Conservation (phyloP, 306 rosid genomes). For the Rosa persica region DNA sequence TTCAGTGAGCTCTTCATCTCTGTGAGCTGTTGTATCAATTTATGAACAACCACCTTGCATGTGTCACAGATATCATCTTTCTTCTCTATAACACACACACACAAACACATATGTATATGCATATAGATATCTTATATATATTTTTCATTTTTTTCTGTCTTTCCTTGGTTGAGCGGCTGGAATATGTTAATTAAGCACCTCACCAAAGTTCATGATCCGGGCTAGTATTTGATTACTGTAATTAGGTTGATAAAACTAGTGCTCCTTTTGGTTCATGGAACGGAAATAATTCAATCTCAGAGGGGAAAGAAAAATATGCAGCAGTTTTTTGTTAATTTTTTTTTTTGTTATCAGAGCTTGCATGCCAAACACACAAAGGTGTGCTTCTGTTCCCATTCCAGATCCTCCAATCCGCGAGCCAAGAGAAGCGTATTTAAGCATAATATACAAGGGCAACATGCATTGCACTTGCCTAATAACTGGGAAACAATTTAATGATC, state of each 20-base stretch:
- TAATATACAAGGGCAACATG: not conserved
- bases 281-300: no score
- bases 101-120: no score
- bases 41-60: not conserved
- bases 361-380: not conserved
- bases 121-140: no score
- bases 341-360: not conserved
- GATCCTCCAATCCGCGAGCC: not conserved
- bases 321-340: no score
- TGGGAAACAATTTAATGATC: not conserved
- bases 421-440: not conserved
- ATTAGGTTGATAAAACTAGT: not conserved
- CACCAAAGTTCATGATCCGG: not conserved
- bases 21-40: not conserved
- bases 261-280: no score
- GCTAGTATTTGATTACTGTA: not conserved
- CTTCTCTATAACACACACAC: not conserved
- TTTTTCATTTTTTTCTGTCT: not conserved
- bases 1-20: not conserved
- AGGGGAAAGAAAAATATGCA: no score
- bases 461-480: not conserved
- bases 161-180: not conserved
- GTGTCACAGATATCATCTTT: not conserved
- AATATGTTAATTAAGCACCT: not conserved
- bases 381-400: not conserved